These are phyloP conservation scores for Acacia melanoxylon DNA, from an alignment of 306 rosid genomes.

Conservation along the genomic window DNA sequence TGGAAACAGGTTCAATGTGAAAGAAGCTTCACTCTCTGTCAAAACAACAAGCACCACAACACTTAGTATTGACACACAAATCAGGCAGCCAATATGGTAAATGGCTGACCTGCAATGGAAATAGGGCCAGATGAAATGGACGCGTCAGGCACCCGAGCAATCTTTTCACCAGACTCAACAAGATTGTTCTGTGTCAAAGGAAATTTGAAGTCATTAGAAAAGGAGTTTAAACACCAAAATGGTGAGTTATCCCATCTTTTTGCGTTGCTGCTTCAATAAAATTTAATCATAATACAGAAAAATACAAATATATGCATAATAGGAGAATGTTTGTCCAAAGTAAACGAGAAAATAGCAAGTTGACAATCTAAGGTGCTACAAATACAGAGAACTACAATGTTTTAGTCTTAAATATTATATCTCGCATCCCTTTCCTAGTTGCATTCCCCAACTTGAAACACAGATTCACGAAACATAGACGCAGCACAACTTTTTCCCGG, in stretches of 20 bases:
- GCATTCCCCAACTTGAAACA: background rate
- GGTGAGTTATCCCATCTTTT: background rate
- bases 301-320: slow-evolving; percentile 3
- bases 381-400: background rate
- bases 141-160: slow-evolving; percentile 38
- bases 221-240: slow-evolving; percentile 18
- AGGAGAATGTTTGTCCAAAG: background rate
- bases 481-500: background rate
- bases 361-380: background rate
- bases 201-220: slow-evolving; percentile 29
- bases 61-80: slow-evolving; percentile 27
- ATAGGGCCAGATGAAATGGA: slow-evolving; percentile 44
- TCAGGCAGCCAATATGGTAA: slow-evolving; percentile 13
- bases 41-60: slow-evolving; percentile 34
- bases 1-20: slow-evolving; percentile 70
- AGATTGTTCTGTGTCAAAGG: slow-evolving; percentile 45
- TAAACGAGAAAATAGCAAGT: slow-evolving; percentile 11
- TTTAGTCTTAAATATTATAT: background rate
- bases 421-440: background rate
- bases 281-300: background rate
- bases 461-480: background rate
- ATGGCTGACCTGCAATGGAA: slow-evolving; percentile 46
- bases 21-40: slow-evolving; percentile 80
- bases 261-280: slow-evolving; percentile 17
- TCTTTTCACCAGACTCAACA: slow-evolving; percentile 47